Evolutionary conservation across 225 moss, liverwort and hornwort genomes (phyloP).

Genomic region (Thuidium tamariscinum): DNA sequence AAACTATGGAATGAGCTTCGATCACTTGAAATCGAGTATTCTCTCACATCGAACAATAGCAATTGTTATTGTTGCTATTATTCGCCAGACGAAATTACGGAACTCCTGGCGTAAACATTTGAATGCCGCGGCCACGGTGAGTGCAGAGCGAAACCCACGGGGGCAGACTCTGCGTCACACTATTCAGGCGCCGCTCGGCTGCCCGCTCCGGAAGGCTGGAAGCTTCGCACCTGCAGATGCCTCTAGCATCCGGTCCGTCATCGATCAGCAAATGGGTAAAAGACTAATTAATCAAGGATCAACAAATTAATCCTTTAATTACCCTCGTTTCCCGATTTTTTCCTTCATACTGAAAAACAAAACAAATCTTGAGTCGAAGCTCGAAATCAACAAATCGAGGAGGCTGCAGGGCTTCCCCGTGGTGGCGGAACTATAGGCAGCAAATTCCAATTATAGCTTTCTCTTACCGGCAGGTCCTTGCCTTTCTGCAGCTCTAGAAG

Average conservation of each 20-base stretch:
- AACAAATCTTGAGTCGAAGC: not conserved
- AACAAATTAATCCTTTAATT: not conserved
- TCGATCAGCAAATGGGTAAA: not conserved
- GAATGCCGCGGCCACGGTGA: not conserved
- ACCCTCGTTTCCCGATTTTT: not conserved
- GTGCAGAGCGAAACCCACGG: not conserved
- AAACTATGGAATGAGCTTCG: not conserved
- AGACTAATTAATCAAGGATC: not conserved
- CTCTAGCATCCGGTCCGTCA: not conserved
- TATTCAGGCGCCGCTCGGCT: not conserved
- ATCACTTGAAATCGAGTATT: not conserved
- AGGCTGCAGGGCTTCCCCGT: not conserved
- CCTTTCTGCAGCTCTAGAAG: not conserved
- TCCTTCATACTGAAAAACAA: not conserved
- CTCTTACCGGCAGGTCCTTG: not conserved
- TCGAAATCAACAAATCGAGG: not conserved
- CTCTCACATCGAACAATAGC: not conserved
- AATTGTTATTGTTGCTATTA: not conserved
- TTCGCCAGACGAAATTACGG: not conserved
- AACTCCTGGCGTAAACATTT: not conserved
- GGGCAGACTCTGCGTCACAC: too few species aligned
- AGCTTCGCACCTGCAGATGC: not conserved
- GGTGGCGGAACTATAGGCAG: not conserved
- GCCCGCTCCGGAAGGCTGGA: not conserved
- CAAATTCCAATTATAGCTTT: not conserved